These are phyloP conservation scores for Eucalyptus urophylla DNA, from an alignment of 345 rosid species.

Conservation along the genomic window DNA sequence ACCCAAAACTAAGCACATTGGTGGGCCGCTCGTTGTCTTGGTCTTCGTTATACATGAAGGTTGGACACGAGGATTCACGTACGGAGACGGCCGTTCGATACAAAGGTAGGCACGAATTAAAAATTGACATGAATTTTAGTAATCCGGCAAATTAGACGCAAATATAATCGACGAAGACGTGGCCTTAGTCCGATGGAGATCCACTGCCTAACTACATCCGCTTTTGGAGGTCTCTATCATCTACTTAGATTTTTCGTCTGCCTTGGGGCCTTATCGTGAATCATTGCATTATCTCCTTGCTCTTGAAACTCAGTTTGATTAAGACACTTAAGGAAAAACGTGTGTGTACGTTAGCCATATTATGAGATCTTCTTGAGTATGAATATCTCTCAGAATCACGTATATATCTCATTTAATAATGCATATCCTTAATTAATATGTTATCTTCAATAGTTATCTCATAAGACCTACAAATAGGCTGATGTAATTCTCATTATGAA, in stretches of 20 bases:
- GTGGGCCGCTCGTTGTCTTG: not conserved
- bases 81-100: not conserved
- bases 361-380: not conserved
- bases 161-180: not conserved
- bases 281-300: not conserved
- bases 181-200: not conserved
- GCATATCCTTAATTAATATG: not conserved
- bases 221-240: not conserved
- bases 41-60: not conserved
- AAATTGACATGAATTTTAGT: not conserved
- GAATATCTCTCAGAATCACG: not conserved
- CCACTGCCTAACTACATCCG: not conserved
- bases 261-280: not conserved
- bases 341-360: too few species aligned
- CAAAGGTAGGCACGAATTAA: not conserved
- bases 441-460: not conserved
- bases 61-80: not conserved
- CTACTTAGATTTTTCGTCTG: not conserved
- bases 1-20: not conserved
- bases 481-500: not conserved
- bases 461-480: not conserved
- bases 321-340: not conserved
- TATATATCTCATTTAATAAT: too few species aligned
- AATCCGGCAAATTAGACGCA: not conserved
- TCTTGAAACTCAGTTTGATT: not conserved